These are phyloP conservation scores for Solanum neorickii DNA, from an alignment of 257 asterid species.

Conservation along the genomic window DNA sequence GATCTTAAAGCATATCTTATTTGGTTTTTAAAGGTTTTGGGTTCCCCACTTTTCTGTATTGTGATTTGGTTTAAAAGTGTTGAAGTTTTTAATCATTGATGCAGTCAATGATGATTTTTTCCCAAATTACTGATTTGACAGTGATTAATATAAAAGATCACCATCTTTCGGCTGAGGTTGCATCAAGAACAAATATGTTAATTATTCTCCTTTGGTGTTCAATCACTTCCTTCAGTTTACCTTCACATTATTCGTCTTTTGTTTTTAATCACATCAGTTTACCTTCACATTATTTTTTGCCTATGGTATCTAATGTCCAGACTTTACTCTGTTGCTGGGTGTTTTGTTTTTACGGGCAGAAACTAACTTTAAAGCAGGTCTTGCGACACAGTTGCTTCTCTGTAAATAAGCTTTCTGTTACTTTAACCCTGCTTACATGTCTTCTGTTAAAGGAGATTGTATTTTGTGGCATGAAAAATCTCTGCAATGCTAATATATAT, in stretches of 20 bases:
- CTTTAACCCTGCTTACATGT: constrained; percentile 15
- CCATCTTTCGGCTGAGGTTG: constrained; percentile 98
- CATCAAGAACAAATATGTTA: not conserved
- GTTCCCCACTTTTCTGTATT: too few species aligned
- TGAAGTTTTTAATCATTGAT: not conserved
- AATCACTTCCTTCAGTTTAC: not conserved
- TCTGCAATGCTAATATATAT: not conserved
- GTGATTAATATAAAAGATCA: constrained; percentile 50
- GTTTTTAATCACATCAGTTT: not conserved
- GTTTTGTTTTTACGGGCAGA: constrained; percentile 47
- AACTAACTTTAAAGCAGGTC: constrained; percentile 24
- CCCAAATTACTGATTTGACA: constrained; percentile 19
- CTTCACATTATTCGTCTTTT: not conserved
- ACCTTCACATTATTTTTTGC: constrained; percentile 3
- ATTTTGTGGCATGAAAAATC: not conserved
- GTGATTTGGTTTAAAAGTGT: not conserved
- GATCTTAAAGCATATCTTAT: constrained; percentile 23
- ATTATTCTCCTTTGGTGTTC: not conserved
- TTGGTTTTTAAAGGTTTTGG: not conserved
- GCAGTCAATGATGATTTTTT: constrained; percentile 47
- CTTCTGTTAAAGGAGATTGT: not conserved
- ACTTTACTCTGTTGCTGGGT: constrained; percentile 21
- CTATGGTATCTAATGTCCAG: constrained; percentile 46
- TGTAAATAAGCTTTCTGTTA: constrained; percentile 27
- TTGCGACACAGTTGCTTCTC: constrained; percentile 58